Conservation (phyloP, 495 filamentous ascomycete species). For the Bathelium albidoporum region DNA sequence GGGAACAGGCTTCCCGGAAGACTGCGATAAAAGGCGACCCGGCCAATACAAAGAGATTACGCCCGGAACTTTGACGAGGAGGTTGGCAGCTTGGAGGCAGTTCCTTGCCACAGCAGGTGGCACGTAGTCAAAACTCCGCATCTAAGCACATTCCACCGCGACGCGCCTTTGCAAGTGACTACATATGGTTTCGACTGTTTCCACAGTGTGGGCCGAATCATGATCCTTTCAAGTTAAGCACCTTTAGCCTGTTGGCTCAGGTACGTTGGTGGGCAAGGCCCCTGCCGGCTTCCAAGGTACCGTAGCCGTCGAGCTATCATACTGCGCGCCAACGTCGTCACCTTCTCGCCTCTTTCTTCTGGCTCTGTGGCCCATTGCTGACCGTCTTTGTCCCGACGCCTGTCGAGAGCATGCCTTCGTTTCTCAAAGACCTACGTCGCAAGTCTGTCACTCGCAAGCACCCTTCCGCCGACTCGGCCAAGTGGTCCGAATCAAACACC, state of each 20-base stretch:
- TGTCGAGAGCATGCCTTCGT: constrained; percentile 37
- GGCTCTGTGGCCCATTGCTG: not conserved
- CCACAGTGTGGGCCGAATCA: not conserved
- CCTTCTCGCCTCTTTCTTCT: constrained; percentile 1
- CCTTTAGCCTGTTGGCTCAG: not conserved
- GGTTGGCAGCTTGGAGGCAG: not conserved
- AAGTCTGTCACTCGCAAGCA: constrained; percentile 46
- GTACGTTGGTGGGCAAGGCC: not conserved
- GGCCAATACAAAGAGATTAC: not conserved
- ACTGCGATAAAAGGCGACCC: not conserved
- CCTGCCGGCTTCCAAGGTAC: not conserved
- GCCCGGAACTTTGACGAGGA: too few species aligned
- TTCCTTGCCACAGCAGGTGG: not conserved
- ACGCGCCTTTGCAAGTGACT: not conserved
- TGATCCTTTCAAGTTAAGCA: not conserved
- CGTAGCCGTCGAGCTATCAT: not conserved
- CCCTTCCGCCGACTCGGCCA: constrained; percentile 44
- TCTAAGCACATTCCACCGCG: not conserved
- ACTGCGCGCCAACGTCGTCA: not conserved
- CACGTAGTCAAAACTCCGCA: not conserved
- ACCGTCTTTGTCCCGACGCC: not conserved
- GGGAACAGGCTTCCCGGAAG: not conserved
- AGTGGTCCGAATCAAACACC: constrained; percentile 37
- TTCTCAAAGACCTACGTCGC: constrained; percentile 69
- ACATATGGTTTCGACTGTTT: too few species aligned